Conservation (phyloP, 2,329 filamentous ascomycete genomes). For the Arthrobotrys conoides region DNA sequence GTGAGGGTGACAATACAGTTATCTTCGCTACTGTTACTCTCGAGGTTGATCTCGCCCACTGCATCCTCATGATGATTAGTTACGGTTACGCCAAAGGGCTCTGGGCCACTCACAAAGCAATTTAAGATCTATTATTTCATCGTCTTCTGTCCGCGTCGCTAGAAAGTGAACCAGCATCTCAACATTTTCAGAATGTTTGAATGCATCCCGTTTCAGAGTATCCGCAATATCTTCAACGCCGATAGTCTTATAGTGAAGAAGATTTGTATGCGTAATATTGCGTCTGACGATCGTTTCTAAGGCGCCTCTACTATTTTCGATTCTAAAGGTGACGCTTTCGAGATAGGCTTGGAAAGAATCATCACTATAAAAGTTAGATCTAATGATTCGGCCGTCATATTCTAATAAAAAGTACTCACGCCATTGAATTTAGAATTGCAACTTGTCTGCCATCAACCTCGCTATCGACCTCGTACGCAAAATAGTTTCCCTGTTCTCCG, state of each 20-base stretch:
- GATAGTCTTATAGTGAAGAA: conserved; percentile 60
- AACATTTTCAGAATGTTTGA: conserved; percentile 56
- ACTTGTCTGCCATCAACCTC: conserved; percentile 42
- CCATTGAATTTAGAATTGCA: conserved; percentile 55
- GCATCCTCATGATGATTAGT: neutral
- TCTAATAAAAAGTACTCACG: conserved; percentile 23
- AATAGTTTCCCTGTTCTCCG: conserved; percentile 36
- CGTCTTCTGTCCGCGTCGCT: neutral
- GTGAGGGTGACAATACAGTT: conserved; percentile 40
- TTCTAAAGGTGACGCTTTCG: conserved; percentile 40
- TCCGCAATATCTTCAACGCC: conserved; percentile 38
- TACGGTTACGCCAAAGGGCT: neutral
- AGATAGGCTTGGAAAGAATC: conserved; percentile 52
- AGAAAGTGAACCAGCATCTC: conserved; percentile 48
- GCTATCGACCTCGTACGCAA: conserved; percentile 43
- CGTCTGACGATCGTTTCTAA: conserved; percentile 14
- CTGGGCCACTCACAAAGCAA: conserved; percentile 33
- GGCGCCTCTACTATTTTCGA: conserved; percentile 8
- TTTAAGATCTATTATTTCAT: conserved; percentile 29
- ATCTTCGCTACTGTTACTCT: conserved; percentile 56
- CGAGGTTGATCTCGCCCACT: conserved; percentile 47
- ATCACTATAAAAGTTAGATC: conserved; percentile 27
- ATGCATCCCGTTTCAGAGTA: conserved; percentile 47
- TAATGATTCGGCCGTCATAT: neutral
- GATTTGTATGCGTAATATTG: conserved; percentile 46